Evolutionary conservation across 495 filamentous ascomycete species (phyloP), one percentile per base, ranked within the genome.

Genomic region (Evernia prunastri): DNA sequence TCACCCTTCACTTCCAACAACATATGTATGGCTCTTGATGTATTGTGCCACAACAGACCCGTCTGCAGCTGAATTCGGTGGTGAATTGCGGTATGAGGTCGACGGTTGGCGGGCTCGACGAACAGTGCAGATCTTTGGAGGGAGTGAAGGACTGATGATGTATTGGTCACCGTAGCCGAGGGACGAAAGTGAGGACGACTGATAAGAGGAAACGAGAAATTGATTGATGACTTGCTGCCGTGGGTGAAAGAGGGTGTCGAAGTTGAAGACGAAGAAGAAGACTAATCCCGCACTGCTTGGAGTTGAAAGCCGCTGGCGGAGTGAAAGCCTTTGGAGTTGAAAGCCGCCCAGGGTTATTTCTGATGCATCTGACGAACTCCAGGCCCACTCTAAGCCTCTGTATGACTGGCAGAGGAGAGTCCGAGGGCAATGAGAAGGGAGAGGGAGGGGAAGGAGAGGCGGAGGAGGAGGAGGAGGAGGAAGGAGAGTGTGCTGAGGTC

Each of bases 401-500:
- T 71, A 63, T 74, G 75, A 77, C 74, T 76, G 74, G 72, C 71
- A 77, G 71, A 66, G 65, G 61, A 60, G 63, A 67, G 65, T 51
- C 72, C 74, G 77, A 75, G 73, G 67, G 69, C 59, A 72, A 74
- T 73, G 77, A 76, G 72, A 77, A n/a, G n/a, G n/a, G n/a, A 78
- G 77, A 75, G 59, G 68, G 67, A 67, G 67, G 61, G 68, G 73
- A 75, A 76, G 73, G 78, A 79, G 78, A 81, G 79, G n/a, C n/a
- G n/a, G n/a, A n/a, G n/a, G n/a, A n/a, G n/a, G n/a, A n/a, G 78
- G 77, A 75, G 59, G 68, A 68, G 66, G 67, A 63, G 68, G 73
- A 75, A 76, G 73, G 78, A 79, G 78, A 81, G 79, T 78, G 80
- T 78, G 75, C 74, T 75, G 81, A 74, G 75, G 81, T 80, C 78